These are phyloP conservation scores for Trifolium pratense DNA, from an alignment of 306 rosid species.

Conservation along the genomic window DNA sequence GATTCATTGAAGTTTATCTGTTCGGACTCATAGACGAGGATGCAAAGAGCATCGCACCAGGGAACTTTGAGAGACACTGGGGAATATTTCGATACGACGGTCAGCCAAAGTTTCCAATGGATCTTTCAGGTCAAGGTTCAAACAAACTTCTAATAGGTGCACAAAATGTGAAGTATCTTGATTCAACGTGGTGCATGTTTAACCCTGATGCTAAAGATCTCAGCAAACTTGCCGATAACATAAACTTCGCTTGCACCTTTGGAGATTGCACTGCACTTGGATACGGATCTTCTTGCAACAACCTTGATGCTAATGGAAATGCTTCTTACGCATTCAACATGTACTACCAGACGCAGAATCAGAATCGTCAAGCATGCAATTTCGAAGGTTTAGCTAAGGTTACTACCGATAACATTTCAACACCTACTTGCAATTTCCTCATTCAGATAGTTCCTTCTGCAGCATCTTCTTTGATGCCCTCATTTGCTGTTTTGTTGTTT, in stretches of 20 bases:
- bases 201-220: conserved; percentile 85
- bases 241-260: conserved; percentile 75
- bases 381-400: conserved; percentile 81
- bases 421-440: conserved; percentile 75
- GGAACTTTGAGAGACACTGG: conserved; percentile 94
- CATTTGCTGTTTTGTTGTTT: conserved; percentile 44
- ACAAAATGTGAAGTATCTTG: conserved; percentile 68
- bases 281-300: conserved; percentile 92
- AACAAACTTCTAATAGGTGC: conserved; percentile 71
- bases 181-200: conserved; percentile 77
- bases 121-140: conserved; percentile 80
- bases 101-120: conserved; percentile 79
- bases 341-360: conserved; percentile 89
- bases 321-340: conserved; percentile 91
- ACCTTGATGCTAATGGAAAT: conserved; percentile 80
- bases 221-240: conserved; percentile 76
- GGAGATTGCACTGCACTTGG: conserved; percentile 90
- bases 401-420: conserved; percentile 67
- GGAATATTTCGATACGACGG: conserved; percentile 89
- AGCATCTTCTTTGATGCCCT: conserved; percentile 49
- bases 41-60: conserved; percentile 85
- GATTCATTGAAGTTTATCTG: conserved; percentile 81
- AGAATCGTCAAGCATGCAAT: conserved; percentile 69
- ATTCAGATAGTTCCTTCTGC: conserved; percentile 71
- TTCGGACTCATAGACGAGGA: conserved; percentile 90